Base-by-base conservation (phyloP, 1,139 yeast species). In the Zygoascus sp. region DNA sequence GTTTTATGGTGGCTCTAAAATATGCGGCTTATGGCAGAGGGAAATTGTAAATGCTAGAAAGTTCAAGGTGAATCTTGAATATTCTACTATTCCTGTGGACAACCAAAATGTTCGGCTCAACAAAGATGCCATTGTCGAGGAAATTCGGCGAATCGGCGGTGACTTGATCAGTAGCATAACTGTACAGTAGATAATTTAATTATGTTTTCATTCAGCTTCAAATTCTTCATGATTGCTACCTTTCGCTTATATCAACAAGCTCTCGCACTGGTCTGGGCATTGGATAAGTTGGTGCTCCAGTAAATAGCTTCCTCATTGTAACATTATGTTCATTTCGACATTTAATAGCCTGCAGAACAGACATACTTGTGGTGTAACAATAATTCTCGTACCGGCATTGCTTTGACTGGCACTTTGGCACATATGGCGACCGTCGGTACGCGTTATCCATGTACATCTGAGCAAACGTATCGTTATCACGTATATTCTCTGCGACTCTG, bases 1-100 rank as follows among this genome's bases (percentile, higher is more conserved):
- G 76, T 90, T 68, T 80, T 88, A 58, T 49, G 51, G 59, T 7
- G 63, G 63, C 10, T 16, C 48, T 7, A 80, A 83, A 7, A 76
- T 90, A 50, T 78, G 90, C 19, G 97, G 96, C 1, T 69, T 90
- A 46, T 82, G 92, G 70, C 79, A 84, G 49, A 95, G 96, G 3
- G 70, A 76, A 7, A 69, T 77, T 19, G 61, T 75, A 52, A 67
- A 74, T 42, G 69, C 71, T 40, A 71, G 72, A 50, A 80, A 77
- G 66, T 89, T 89, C 68, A 82, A 83, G 60, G 95, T 85, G 22
- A 87, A 83, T 56, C 68, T 85, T 54, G 95, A 90, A 21, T 82
- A 80, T 58, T 84, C 88, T 56, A 76, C 83, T 44, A 76, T 76
- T 60, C 95, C 96, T 1, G 66, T 73, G 5, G 77, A 40, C 25